Conservation (phyloP, 2,329 filamentous ascomycete species). For the Bipolaris oryzae region DNA sequence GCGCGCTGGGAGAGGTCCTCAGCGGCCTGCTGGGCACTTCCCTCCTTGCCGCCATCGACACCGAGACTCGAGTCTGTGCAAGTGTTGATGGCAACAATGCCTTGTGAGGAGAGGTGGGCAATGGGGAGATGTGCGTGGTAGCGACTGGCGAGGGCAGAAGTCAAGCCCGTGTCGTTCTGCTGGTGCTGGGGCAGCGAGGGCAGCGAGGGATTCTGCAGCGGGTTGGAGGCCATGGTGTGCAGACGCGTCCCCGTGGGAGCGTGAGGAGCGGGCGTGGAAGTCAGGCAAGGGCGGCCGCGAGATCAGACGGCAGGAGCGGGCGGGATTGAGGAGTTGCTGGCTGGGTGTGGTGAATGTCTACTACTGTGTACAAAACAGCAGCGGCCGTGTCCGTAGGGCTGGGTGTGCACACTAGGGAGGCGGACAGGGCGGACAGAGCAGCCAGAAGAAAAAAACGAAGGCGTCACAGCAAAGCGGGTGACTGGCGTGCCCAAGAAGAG, state of each 20-base stretch:
- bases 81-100: conserved; percentile 89
- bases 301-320: conserved; percentile 13
- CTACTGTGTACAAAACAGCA: neutral
- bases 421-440: conserved; percentile 2
- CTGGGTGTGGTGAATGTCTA: conserved; percentile 7
- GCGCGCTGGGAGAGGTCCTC: conserved; percentile 90
- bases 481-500: conserved; percentile 6
- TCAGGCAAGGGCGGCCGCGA: conserved; percentile 25
- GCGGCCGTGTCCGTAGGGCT: conserved; percentile 7
- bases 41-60: conserved; percentile 87
- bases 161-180: conserved; percentile 78
- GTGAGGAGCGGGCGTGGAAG: conserved; percentile 34
- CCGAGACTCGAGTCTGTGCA: conserved; percentile 89
- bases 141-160: conserved; percentile 81
- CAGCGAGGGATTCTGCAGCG: conserved; percentile 74
- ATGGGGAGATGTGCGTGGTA: conserved; percentile 93
- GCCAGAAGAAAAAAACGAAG: conserved; percentile 17
- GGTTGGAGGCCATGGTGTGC: conserved; percentile 64
- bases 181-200: conserved; percentile 85
- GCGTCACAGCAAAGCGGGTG: conserved; percentile 7
- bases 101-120: conserved; percentile 87
- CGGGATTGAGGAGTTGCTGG: conserved; percentile 14
- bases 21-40: conserved; percentile 88
- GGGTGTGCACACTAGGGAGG: conserved; percentile 32
- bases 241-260: conserved; percentile 49